phyloP scores from a whole-genome alignment of 202 grass and related monocot species.

The Schoenoplectus tabernaemontani region DNA sequence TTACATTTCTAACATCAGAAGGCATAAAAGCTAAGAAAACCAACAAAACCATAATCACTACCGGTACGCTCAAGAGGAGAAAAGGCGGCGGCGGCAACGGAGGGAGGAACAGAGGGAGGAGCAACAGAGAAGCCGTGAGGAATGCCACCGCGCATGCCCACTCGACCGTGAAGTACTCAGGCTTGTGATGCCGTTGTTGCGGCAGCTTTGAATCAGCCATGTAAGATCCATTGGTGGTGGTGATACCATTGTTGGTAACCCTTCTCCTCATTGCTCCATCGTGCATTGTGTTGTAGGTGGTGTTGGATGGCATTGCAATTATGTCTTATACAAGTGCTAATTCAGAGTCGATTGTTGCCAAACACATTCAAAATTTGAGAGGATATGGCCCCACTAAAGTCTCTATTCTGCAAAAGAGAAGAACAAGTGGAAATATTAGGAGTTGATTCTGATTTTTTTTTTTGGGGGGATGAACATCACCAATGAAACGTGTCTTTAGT shows the following conservation, averaged over 20 bases:
- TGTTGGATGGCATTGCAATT: conserved; percentile 2
- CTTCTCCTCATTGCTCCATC: conserved; percentile 5
- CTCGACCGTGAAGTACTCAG: conserved; percentile 20
- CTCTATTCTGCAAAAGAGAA: conserved; percentile 15
- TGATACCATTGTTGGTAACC: too few species aligned
- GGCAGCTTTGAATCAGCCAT: background rate
- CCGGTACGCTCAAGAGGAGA: conserved; percentile 17
- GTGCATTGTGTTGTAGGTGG: background rate
- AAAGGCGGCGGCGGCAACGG: conserved; percentile 29
- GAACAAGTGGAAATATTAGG: background rate
- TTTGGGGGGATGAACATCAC: background rate
- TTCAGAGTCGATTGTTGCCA: background rate
- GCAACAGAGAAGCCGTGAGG: conserved; percentile 11
- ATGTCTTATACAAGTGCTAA: background rate
- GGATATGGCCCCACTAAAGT: background rate
- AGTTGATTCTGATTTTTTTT: background rate
- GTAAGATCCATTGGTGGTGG: background rate
- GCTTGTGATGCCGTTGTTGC: background rate
- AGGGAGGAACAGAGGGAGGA: conserved; percentile 26
- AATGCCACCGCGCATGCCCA: background rate
- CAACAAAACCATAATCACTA: conserved; percentile 25
- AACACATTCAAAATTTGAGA: conserved; percentile 1
- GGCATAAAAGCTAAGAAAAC: conserved; percentile 27
- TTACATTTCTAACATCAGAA: conserved; percentile 21
- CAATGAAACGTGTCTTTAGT: background rate